A percentile compares a stretch with the other conserved stretches of the same genome.
phyloP scores from a whole-genome alignment of 306 rosid species.

The Rosa chinensis region DNA sequence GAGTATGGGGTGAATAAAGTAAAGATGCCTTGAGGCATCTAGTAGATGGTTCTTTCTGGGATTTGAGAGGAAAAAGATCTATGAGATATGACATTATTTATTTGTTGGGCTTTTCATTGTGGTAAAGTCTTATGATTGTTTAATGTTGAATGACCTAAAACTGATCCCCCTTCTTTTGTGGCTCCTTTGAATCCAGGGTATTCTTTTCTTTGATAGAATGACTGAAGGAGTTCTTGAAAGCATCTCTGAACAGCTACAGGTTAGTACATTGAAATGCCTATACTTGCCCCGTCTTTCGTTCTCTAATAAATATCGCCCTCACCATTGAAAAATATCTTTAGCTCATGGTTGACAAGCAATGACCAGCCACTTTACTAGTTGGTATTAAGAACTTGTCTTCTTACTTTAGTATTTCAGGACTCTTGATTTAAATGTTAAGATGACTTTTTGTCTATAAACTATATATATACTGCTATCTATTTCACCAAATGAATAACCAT shows the following conservation, averaged over 20 bases:
- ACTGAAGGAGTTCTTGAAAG: slow-evolving; percentile 67
- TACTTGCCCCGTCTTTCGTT: slow-evolving; percentile 18
- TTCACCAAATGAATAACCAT: not conserved
- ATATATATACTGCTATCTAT: not conserved
- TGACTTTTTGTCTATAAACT: not conserved
- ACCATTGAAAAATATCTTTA: not conserved
- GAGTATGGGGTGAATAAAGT: not conserved
- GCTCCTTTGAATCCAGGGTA: slow-evolving; percentile 52
- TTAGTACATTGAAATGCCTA: slow-evolving; percentile 33
- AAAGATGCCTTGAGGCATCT: not conserved
- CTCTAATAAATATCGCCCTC: not conserved
- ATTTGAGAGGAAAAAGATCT: not conserved
- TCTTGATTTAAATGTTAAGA: not conserved
- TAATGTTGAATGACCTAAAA: not conserved
- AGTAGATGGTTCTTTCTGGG: not conserved
- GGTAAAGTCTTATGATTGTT: not conserved
- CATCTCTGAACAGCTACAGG: slow-evolving; percentile 64
- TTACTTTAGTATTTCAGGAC: not conserved
- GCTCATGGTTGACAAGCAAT: not conserved
- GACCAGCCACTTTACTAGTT: not conserved
- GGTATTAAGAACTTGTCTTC: not conserved
- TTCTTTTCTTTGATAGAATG: slow-evolving; percentile 93
- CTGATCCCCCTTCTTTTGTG: slow-evolving; percentile 16
- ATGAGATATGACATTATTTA: not conserved
- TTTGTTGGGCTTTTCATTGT: not conserved